phyloP scores from a whole-genome alignment of 2,329 filamentous ascomycete genomes.

The Monosporascus sp. region DNA sequence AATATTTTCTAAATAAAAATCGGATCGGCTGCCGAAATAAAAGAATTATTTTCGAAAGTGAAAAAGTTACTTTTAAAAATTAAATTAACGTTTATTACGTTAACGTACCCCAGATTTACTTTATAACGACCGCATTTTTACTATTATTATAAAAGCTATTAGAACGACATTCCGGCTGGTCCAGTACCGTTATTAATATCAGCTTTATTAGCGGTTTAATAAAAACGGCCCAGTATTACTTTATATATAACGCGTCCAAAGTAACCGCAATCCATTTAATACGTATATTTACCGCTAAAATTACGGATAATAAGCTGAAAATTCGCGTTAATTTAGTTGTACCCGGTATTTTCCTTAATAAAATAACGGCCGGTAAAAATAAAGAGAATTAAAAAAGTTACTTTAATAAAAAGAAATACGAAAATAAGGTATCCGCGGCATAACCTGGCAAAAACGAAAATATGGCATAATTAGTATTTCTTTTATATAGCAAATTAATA shows the following conservation, averaged over 20 bases:
- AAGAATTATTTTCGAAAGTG: slow-evolving; percentile 62
- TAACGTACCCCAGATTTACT: slow-evolving; percentile 68
- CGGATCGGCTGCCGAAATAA: slow-evolving; percentile 44
- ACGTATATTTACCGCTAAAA: slow-evolving; percentile 57
- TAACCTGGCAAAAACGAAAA: slow-evolving; percentile 66
- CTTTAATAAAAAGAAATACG: slow-evolving; percentile 51
- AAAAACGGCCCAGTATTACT: slow-evolving; percentile 59
- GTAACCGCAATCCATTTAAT: slow-evolving; percentile 60
- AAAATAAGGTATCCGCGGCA: slow-evolving; percentile 56
- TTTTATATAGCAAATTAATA: slow-evolving; percentile 43
- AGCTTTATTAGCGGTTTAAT: slow-evolving; percentile 61
- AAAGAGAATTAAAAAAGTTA: slow-evolving; percentile 54
- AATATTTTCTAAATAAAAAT: slow-evolving; percentile 47
- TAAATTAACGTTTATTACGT: slow-evolving; percentile 69
- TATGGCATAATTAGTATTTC: slow-evolving; percentile 61
- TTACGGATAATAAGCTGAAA: slow-evolving; percentile 53
- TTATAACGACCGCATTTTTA: slow-evolving; percentile 56
- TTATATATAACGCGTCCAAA: slow-evolving; percentile 59
- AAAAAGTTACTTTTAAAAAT: slow-evolving; percentile 52
- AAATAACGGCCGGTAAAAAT: slow-evolving; percentile 58
- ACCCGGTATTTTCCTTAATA: slow-evolving; percentile 65
- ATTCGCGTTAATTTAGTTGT: slow-evolving; percentile 68
- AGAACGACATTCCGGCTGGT: slow-evolving; percentile 39
- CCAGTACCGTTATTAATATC: slow-evolving; percentile 61
- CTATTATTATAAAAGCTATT: slow-evolving; percentile 52